Base-by-base conservation (phyloP, 257 asterid genomes). In the Forsythia viridissima region DNA sequence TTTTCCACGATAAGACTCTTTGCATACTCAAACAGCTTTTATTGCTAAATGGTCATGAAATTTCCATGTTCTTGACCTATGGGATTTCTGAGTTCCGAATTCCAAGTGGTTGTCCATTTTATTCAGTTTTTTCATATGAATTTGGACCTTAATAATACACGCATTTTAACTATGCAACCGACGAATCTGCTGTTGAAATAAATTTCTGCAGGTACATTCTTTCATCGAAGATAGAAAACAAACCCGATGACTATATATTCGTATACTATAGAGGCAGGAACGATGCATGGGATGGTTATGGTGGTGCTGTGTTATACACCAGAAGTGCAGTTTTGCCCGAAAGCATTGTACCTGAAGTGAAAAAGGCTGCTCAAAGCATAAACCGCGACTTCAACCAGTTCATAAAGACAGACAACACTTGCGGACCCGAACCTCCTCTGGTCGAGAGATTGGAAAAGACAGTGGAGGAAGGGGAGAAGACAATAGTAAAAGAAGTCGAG, bases 241-340 rank as follows among this genome's bases (percentile, higher is more conserved):
- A 82, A 74, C 89, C 97, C 13, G 98, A 95, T 6, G 99, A 93
- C 82, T 93, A 92, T 78, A 83, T 91, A 83, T 95, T 95, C 79
- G 92, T 95, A 34, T 95, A 95, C 86, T 95, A 92, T 55, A 81
- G 90, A 24, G 99, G 99, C 71, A 79, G 96, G 74, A 95, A 95
- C 37, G 99, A 95, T 6, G 99, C 99, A 18, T 95, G 99, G 98
- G 98, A 95, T 52, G 99, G 99, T 34, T 95, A 95, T 61, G 98
- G 98, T 0, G 99, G 99, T 11, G 87, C 98, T 30, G 94, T 95
- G n/a, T 77, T 95, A 38, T 95, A 95, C 87, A 95, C 99, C 0
- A 88, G 97, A 81, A 92, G 97, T 67, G 77, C 97, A 40, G 90
- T 87, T 70, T 74, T 95, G 80, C 97, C 98, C 0, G 93, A 93